Percentiles rank a stretch among this genome's conserved stretches.
These are phyloP conservation scores for Calonectria multiphialidica DNA, from an alignment of 2,329 filamentous ascomycete species.

Conservation along the genomic window DNA sequence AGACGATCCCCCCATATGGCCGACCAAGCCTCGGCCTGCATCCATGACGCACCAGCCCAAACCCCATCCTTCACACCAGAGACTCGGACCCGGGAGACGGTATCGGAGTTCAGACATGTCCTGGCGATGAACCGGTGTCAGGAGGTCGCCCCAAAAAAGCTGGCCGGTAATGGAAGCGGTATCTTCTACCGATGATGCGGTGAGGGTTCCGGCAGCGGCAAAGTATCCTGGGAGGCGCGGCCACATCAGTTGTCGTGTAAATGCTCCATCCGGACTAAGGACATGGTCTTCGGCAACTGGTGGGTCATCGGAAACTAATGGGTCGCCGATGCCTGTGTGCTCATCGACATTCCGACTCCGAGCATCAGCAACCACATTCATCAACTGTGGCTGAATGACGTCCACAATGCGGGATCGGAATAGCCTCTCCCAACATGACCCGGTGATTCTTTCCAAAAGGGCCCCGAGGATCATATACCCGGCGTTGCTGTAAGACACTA, in stretches of 20 bases:
- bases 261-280: not conserved
- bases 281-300: slow-evolving; percentile 9
- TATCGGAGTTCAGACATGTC: not conserved
- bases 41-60: slow-evolving; percentile 6
- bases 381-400: not conserved
- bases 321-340: not conserved
- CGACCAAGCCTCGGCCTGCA: not conserved
- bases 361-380: not conserved
- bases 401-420: not conserved
- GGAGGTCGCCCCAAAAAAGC: not conserved
- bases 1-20: slow-evolving; percentile 3
- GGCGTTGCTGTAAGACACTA: slow-evolving; percentile 18
- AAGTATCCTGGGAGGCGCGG: not conserved
- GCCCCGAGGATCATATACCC: slow-evolving; percentile 6
- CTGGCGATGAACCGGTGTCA: not conserved
- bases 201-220: not conserved
- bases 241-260: slow-evolving; percentile 8
- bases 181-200: not conserved
- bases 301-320: not conserved
- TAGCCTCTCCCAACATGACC: not conserved
- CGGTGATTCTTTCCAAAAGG: not conserved
- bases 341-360: not conserved
- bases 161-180: not conserved
- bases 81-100: slow-evolving; percentile 7
- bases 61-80: slow-evolving; percentile 12